Percentiles rank a stretch among this genome's conserved stretches.
These are phyloP conservation scores for Arabis hirsuta DNA, from an alignment of 345 rosid species.

Conservation along the genomic window DNA sequence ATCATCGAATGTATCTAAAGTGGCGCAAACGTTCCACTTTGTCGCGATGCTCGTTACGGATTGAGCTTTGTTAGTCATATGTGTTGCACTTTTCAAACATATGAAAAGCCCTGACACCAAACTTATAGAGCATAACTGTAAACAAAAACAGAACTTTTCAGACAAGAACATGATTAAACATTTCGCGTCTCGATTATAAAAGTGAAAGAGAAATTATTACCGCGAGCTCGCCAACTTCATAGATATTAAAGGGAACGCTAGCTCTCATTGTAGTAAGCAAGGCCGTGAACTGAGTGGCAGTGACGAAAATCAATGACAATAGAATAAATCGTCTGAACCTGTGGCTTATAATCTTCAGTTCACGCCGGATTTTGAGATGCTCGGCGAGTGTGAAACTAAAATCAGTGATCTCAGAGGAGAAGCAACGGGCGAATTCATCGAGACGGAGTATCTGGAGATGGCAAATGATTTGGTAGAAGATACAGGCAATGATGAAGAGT, in stretches of 20 bases:
- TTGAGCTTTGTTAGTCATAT: conserved; percentile 82
- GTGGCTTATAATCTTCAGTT: conserved; percentile 78
- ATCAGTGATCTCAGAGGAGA: conserved; percentile 67
- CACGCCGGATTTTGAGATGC: conserved; percentile 69
- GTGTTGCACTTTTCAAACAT: conserved; percentile 82
- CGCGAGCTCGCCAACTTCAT: conserved; percentile 79
- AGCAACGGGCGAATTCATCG: conserved; percentile 68
- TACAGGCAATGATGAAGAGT: conserved; percentile 67
- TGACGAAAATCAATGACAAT: conserved; percentile 61
- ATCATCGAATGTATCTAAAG: conserved; percentile 64
- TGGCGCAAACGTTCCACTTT: conserved; percentile 84
- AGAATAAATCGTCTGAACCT: conserved; percentile 71
- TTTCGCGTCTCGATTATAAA: no score
- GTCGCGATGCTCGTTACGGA: conserved; percentile 76
- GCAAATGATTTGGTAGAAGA: conserved; percentile 67
- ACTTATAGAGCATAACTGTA: conserved; percentile 78
- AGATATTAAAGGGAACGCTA: conserved; percentile 61
- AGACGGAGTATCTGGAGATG: conserved; percentile 73
- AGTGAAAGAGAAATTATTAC: conserved; percentile 38
- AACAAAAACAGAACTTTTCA: conserved; percentile 5
- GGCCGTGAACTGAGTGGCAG: conserved; percentile 75
- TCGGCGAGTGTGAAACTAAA: conserved; percentile 64
- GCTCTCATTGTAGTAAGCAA: conserved; percentile 64
- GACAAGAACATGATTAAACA: no score
- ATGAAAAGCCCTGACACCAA: conserved; percentile 80